Evolutionary conservation across 306 rosid species (phyloP), one percentile per base, ranked within the genome.

Genomic region (Rubus parviflorus): DNA sequence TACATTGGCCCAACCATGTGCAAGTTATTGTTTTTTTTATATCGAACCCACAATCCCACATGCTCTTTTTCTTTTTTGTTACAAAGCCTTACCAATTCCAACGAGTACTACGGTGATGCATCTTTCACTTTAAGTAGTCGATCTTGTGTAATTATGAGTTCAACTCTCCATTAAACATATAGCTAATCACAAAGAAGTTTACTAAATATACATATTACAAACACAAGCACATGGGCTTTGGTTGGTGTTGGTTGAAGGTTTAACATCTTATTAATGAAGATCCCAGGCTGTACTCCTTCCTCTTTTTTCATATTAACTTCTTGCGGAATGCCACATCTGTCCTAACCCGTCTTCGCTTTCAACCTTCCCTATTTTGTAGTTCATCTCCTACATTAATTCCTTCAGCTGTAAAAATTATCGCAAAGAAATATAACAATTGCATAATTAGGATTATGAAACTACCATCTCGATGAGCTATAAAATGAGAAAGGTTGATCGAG

Each of bases 1-100:
- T 3, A 38, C 46, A 35, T 63, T 37, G 68, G 8, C 46, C 22
- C 43, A 7, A 17, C 68, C 69, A 38, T 64, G 69, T 64, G 69
- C 68, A 63, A 37, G 68, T 35, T 63, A 15, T 6, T 16, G 68
- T 63, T 15, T n/a, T 37, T 63, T 63, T 15, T 7, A 7, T 14
- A 63, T 63, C 43, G 68, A 63, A 63, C 22, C 69, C 46, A 64
- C 69, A 64, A 8, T 17, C 69, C 23, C 69, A 64, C 69, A 64
- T 64, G 69, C 16, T 65, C 70, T 19, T 65, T 40, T 40, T 40
- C 12, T 14, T 61, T 30, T 16, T 19, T 15, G 23, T 37, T 40
- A 38, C 48, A 64, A 15, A 17, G 70, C 70, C 6, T 17, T 17
- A 15, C 46, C 30, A 16, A 19, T 63, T 38, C 47, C 70, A 40